Conservation (phyloP, 2,329 filamentous ascomycete genomes). For the Ophiostoma sp. region DNA sequence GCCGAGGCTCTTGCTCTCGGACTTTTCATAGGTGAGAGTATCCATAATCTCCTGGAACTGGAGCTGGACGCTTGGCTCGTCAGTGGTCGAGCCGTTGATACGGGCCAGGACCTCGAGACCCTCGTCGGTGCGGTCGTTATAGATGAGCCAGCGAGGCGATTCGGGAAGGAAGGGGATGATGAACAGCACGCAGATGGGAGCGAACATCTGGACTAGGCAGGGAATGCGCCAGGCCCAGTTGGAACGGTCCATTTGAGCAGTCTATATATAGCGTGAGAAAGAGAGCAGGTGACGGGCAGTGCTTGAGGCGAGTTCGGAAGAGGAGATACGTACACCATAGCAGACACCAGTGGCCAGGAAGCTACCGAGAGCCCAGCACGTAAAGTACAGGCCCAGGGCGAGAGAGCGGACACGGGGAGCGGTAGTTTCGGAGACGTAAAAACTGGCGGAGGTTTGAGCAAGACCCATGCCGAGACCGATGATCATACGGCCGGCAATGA, state of each 20-base stretch:
- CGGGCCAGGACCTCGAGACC: constrained; percentile 36
- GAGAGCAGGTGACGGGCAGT: neutral
- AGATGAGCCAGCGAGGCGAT: constrained; percentile 36
- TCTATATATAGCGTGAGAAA: constrained; percentile 10
- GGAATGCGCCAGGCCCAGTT: constrained; percentile 23
- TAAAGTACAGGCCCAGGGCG: constrained; percentile 25
- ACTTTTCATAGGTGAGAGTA: constrained; percentile 30
- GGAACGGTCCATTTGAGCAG: constrained; percentile 1
- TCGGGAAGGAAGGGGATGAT: constrained; percentile 28
- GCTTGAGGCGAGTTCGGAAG: neutral
- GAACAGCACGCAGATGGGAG: constrained; percentile 25
- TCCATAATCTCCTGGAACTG: constrained; percentile 41
- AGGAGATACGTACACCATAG: constrained; percentile 26
- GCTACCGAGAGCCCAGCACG: constrained; percentile 25
- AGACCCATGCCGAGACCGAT: constrained; percentile 29
- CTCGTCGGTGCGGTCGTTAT: constrained; percentile 31
- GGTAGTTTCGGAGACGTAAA: constrained; percentile 26
- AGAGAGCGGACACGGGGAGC: constrained; percentile 23
- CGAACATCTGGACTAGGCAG: constrained; percentile 27
- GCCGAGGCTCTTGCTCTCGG: constrained; percentile 18
- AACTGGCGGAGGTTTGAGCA: constrained; percentile 23
- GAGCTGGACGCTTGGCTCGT: constrained; percentile 36
- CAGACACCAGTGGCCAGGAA: constrained; percentile 28
- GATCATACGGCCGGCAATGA: constrained; percentile 29
- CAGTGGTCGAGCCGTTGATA: constrained; percentile 33